Evolutionary conservation across 257 asterid species (phyloP), one percentile per base, ranked within the genome.

Genomic region (Nicotiana otophora): DNA sequence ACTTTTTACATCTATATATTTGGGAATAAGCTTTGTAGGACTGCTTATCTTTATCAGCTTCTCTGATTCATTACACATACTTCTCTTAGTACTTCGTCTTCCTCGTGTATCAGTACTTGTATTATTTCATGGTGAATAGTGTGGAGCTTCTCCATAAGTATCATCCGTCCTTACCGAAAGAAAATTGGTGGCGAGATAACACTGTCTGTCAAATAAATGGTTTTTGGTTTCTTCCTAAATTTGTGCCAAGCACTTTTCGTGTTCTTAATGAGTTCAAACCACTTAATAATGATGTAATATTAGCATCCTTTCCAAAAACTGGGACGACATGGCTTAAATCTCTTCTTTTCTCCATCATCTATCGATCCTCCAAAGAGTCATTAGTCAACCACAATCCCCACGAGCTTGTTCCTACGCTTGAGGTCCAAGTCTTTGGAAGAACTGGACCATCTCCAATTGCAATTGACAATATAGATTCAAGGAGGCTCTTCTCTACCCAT

Each of bases 261-360:
- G 82, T 78, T 58, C 69, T 78, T 34, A 78, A 34, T 78, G 68
- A 78, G 4, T 78, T 78, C 34, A 78, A 57, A 3, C 82, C 82
- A 78, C 69, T 33, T 15, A 31, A 51, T 39, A 78, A 31, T 65
- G 84, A 81, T 81, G 53, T 81, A 39, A 53, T 81, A 5, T 54
- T 81, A 2, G 30, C 68, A 17, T 81, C 84, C 11, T 67, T 55
- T 36, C 84, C 53, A 6, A 81, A 81, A 67, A 81, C 58, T 42
- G 84, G 84, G 14, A 81, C 84, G 6, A 81, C 79, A 53, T 81
- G 84, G 84, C 84, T 81, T 6, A 81, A 81, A 81, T 57, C 68
- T 54, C 84, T 81, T 3, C 20, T 81, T 1, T 30, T 28, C 57
- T 66, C 78, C 55, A 81, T 81, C 42, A 15, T 17, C 2, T 51